phyloP scores from a whole-genome alignment of 768 basidiomycete species.

The Phylloporus sp. region DNA sequence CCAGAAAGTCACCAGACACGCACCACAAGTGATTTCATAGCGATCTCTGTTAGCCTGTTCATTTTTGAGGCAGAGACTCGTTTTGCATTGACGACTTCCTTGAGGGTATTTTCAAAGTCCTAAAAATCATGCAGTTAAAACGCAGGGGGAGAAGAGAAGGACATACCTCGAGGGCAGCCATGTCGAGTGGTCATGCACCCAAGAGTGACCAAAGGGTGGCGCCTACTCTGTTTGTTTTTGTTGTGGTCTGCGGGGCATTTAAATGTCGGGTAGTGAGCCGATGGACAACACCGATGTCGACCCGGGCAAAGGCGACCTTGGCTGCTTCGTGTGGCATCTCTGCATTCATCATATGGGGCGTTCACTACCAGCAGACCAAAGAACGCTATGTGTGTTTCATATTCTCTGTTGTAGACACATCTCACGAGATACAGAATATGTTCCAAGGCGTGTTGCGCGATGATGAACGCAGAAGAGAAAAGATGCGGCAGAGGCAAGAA shows the following conservation, averaged over 20 bases:
- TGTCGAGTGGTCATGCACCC: constrained; percentile 27
- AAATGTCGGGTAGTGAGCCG: constrained; percentile 16
- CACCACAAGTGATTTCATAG: constrained; percentile 76
- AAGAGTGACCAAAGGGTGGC: constrained; percentile 10
- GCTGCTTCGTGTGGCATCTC: constrained; percentile 59
- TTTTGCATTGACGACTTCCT: constrained; percentile 78
- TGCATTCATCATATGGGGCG: constrained; percentile 77
- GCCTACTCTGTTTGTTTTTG: constrained; percentile 38
- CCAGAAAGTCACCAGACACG: constrained; percentile 20
- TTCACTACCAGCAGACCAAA: constrained; percentile 80
- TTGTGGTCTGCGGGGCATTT: constrained; percentile 22
- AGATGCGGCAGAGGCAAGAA: constrained; percentile 62
- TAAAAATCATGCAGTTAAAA: constrained; percentile 30
- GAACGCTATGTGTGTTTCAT: constrained; percentile 65
- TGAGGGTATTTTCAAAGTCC: constrained; percentile 79
- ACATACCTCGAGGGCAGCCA: constrained; percentile 43
- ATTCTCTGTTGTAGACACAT: not conserved
- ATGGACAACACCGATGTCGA: constrained; percentile 43
- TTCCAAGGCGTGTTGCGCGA: constrained; percentile 87
- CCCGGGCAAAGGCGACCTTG: constrained; percentile 74
- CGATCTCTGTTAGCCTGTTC: constrained; percentile 67
- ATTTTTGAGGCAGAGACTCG: constrained; percentile 88
- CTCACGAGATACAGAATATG: constrained; percentile 61
- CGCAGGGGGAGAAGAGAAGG: not conserved
- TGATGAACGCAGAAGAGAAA: constrained; percentile 74